Conservation (phyloP, 257 asterid species). For the Hygrophila difformis region DNA sequence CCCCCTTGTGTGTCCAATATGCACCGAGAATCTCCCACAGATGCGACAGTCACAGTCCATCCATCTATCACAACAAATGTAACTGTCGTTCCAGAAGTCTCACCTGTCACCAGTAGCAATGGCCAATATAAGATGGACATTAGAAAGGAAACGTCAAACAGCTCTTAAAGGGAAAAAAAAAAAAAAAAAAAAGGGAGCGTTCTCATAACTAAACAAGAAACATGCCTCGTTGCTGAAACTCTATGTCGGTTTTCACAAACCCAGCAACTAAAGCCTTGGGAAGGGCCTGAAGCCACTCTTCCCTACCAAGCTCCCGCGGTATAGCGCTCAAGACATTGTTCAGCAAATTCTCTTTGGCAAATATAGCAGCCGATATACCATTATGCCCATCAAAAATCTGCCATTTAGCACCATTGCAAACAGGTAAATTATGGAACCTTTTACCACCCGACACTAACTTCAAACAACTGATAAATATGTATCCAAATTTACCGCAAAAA, state of each 20-base stretch:
- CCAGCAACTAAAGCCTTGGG: slow-evolving; percentile 97
- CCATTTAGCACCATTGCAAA: slow-evolving; percentile 4
- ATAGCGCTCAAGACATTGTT: slow-evolving; percentile 84
- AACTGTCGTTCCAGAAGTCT: slow-evolving; percentile 95
- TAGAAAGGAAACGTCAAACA: slow-evolving; percentile 1
- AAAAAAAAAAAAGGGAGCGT: too few relatives aligned
- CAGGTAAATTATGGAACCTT: neutral
- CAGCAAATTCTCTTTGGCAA: slow-evolving; percentile 76
- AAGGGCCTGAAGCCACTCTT: slow-evolving; percentile 94
- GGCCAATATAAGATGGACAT: slow-evolving; percentile 18
- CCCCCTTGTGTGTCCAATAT: slow-evolving; percentile 93
- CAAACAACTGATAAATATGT: neutral
- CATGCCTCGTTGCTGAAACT: slow-evolving; percentile 82
- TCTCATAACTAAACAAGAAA: neutral
- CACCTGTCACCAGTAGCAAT: slow-evolving; percentile 47
- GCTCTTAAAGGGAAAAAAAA: too few relatives aligned
- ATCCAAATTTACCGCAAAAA: slow-evolving; percentile 57
- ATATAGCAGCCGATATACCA: slow-evolving; percentile 97
- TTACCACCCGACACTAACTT: slow-evolving; percentile 8
- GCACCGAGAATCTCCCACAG: slow-evolving; percentile 98
- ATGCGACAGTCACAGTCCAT: slow-evolving; percentile 98
- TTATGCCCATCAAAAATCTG: slow-evolving; percentile 97
- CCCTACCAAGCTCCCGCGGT: slow-evolving; percentile 66
- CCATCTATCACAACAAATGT: slow-evolving; percentile 92
- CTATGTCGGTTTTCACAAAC: slow-evolving; percentile 93